Evolutionary conservation across 805 yeast species (phyloP).

Genomic region (Nakazawaea sp.): DNA sequence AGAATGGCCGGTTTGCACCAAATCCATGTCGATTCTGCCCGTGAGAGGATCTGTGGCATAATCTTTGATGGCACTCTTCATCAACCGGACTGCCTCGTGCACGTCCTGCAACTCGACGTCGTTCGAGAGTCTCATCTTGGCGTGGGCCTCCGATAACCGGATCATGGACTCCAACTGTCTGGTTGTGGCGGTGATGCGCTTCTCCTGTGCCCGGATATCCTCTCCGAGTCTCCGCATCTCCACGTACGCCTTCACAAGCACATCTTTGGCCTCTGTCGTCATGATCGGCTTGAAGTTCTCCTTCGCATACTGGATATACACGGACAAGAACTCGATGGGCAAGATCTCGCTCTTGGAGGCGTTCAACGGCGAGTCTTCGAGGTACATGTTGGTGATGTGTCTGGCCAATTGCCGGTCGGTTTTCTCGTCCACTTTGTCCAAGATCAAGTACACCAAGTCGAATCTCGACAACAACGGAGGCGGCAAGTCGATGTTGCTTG

Average conservation of each 20-base stretch:
- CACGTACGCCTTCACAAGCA: slow-evolving; percentile 81
- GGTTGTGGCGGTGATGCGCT: slow-evolving; percentile 95
- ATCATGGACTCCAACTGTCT: slow-evolving; percentile 96
- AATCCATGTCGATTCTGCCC: slow-evolving; percentile 95
- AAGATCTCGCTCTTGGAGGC: slow-evolving; percentile 63
- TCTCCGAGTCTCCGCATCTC: slow-evolving; percentile 94
- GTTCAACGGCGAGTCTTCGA: slow-evolving; percentile 77
- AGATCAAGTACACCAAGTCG: slow-evolving; percentile 85
- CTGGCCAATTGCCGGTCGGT: slow-evolving; percentile 81
- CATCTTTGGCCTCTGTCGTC: slow-evolving; percentile 74
- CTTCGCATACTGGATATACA: slow-evolving; percentile 91
- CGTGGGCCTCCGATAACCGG: slow-evolving; percentile 92
- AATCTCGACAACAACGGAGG: slow-evolving; percentile 94
- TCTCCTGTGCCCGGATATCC: slow-evolving; percentile 78
- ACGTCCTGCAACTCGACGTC: slow-evolving; percentile 78
- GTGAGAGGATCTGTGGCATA: slow-evolving; percentile 98
- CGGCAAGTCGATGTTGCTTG: slow-evolving; percentile 91
- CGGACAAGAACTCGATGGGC: slow-evolving; percentile 82
- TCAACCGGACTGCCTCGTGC: slow-evolving; percentile 86
- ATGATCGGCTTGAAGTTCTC: slow-evolving; percentile 76
- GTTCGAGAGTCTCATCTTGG: slow-evolving; percentile 81
- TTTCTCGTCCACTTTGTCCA: slow-evolving; percentile 87
- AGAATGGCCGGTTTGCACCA: slow-evolving; percentile 94
- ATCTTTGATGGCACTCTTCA: slow-evolving; percentile 90
- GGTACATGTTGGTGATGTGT: slow-evolving; percentile 86